Evolutionary conservation across 352 stramenopile species (phyloP).

Genomic region (Saprolegnia diclina): DNA sequence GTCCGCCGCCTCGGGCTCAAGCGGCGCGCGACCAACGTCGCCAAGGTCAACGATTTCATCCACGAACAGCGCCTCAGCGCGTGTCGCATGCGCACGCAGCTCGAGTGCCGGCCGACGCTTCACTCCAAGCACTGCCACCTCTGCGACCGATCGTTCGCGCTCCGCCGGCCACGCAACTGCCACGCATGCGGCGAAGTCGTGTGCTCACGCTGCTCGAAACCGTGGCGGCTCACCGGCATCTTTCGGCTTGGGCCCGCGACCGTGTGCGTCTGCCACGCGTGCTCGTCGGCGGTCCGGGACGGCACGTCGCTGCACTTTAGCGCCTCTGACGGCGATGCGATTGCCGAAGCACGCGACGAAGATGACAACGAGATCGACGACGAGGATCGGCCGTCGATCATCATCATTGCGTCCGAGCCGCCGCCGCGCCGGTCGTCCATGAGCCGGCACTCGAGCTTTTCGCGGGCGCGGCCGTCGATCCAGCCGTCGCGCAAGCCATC

Average conservation of each 20-base stretch:
- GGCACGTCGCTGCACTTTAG: not conserved
- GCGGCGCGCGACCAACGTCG: not conserved
- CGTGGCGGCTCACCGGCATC: conserved; percentile 3
- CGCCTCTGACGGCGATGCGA: not conserved
- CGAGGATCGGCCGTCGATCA: not conserved
- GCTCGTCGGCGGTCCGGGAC: conserved; percentile 14
- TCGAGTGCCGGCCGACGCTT: not conserved
- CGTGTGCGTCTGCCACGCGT: conserved; percentile 16
- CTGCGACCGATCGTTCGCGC: conserved; percentile 19
- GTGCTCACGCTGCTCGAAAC: conserved; percentile 7
- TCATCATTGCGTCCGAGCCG: not conserved
- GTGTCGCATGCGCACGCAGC: not conserved
- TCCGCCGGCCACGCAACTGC: conserved; percentile 4
- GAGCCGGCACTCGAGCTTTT: not conserved
- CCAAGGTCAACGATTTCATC: conserved; percentile 12
- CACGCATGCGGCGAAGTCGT: conserved; percentile 17
- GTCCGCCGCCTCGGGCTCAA: conserved; percentile 17
- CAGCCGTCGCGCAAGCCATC: conserved; percentile 1
- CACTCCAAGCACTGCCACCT: conserved; percentile 18
- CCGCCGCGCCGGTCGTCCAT: not conserved
- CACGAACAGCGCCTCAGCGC: conserved; percentile 17
- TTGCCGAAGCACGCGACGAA: not conserved
- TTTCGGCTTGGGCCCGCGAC: not conserved
- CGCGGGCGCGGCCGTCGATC: not conserved
- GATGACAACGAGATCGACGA: not conserved